Conservation (phyloP, 257 asterid genomes). For the Solanum ossicruentum region DNA sequence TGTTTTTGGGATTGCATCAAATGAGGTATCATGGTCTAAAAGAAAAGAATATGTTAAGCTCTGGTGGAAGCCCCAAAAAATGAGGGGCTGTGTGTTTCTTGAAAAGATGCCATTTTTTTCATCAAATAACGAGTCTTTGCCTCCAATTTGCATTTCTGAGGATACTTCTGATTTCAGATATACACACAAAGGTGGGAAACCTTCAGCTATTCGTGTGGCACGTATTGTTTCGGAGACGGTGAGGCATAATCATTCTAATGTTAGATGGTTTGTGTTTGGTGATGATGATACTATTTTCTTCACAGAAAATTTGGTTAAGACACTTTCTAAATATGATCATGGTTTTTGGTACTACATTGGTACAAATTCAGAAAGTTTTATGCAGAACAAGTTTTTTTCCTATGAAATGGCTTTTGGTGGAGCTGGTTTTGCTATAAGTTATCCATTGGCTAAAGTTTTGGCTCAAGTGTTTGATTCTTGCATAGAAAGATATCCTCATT, state of each 20-base stretch:
- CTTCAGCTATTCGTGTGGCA: constrained; percentile 69
- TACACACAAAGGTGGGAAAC: constrained; percentile 42
- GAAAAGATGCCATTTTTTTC: constrained; percentile 24
- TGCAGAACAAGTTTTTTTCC: constrained; percentile 45
- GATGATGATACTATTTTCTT: constrained; percentile 80
- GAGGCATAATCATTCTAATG: constrained; percentile 35
- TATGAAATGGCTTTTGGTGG: constrained; percentile 82
- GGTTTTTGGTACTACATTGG: constrained; percentile 72
- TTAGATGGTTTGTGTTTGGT: constrained; percentile 85
- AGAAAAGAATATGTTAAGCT: constrained; percentile 40
- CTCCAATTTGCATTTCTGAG: constrained; percentile 50
- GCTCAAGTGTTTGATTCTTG: constrained; percentile 61
- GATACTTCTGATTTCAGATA: constrained; percentile 58
- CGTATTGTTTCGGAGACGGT: constrained; percentile 58
- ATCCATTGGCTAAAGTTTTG: constrained; percentile 54
- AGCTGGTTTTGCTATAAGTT: constrained; percentile 88
- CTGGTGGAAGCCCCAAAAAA: constrained; percentile 67
- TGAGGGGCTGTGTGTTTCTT: constrained; percentile 73
- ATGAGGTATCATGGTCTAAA: constrained; percentile 31
- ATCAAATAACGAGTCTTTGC: constrained; percentile 12
- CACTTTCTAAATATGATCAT: constrained; percentile 68
- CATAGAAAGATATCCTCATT: constrained; percentile 45
- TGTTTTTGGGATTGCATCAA: constrained; percentile 73
- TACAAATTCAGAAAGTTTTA: constrained; percentile 46
- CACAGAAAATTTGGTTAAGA: constrained; percentile 67